A percentile compares a stretch with the other conserved stretches of the same genome.
Evolutionary conservation across 495 filamentous ascomycete species (phyloP).

Genomic region (Extremus antarcticus): DNA sequence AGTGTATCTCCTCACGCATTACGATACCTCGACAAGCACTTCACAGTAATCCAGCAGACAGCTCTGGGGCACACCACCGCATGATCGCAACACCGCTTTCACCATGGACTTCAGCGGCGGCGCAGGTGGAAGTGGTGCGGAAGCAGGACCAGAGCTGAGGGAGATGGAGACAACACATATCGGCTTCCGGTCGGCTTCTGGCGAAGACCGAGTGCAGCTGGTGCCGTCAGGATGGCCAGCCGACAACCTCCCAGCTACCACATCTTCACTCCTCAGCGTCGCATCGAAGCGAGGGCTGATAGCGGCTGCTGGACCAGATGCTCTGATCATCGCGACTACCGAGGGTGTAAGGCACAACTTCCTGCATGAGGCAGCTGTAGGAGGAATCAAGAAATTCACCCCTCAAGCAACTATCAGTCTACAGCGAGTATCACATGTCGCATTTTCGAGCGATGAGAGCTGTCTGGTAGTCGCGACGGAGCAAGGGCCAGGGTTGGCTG

Average conservation of each 20-base stretch:
- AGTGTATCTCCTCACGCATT: too few relatives aligned
- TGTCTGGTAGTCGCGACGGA: conserved; percentile 78
- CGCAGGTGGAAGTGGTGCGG: conserved; percentile 19
- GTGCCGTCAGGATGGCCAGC: conserved; percentile 71
- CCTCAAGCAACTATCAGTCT: conserved; percentile 63
- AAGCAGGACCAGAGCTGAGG: conserved; percentile 42
- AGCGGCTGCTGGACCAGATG: conserved; percentile 76
- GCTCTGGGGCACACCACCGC: too few relatives aligned
- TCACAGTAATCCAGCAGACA: too few relatives aligned
- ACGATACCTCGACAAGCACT: neutral
- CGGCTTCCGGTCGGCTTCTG: conserved; percentile 67
- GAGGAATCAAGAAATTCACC: conserved; percentile 54
- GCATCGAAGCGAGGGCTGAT: conserved; percentile 71
- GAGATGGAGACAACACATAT: conserved; percentile 57
- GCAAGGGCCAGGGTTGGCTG: conserved; percentile 66
- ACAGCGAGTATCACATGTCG: conserved; percentile 73
- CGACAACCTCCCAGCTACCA: conserved; percentile 61
- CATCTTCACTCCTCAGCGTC: conserved; percentile 74
- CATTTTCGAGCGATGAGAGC: conserved; percentile 75
- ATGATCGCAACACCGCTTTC: conserved; percentile 3
- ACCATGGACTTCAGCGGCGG: conserved; percentile 1
- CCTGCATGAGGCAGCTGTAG: conserved; percentile 36
- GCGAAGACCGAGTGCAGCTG: conserved; percentile 70
- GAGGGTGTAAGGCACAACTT: conserved; percentile 69
- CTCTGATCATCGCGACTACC: conserved; percentile 65